These are phyloP conservation scores for Termitomyces sp. DNA, from an alignment of 768 basidiomycete species.

Conservation along the genomic window DNA sequence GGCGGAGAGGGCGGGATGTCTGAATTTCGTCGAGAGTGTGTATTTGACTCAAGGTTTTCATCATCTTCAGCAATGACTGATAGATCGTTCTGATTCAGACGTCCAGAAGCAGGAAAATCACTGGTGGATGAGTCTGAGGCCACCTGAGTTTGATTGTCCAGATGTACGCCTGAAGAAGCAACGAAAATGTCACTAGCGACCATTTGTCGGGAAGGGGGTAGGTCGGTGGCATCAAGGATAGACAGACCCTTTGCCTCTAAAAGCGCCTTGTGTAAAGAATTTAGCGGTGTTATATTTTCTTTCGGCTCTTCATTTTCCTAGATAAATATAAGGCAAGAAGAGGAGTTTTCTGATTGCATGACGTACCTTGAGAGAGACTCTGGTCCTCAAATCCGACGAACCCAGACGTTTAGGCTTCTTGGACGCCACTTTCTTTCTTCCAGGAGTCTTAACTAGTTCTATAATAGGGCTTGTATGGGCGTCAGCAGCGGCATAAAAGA, in stretches of 20 bases:
- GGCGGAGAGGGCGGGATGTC: not conserved
- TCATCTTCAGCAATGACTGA: constrained; percentile 76
- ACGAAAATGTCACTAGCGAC: not conserved
- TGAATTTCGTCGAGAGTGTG: not conserved
- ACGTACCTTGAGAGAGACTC: constrained; percentile 43
- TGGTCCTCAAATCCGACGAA: constrained; percentile 41
- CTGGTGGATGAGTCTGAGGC: not conserved
- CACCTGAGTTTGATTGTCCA: not conserved
- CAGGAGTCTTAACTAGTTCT: constrained; percentile 82
- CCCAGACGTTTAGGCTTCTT: constrained; percentile 42
- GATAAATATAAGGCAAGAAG: not conserved
- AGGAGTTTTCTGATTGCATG: not conserved
- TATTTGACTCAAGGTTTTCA: constrained; percentile 45
- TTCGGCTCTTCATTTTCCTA: constrained; percentile 32
- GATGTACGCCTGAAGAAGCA: not conserved
- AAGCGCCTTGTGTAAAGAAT: constrained; percentile 45
- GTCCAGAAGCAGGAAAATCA: constrained; percentile 7
- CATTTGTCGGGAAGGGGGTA: not conserved
- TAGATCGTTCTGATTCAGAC: constrained; percentile 39
- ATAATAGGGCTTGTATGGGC: constrained; percentile 54
- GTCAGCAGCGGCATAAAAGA: not conserved
- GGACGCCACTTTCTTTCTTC: constrained; percentile 57
- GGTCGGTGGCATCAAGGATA: not conserved
- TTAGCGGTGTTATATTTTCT: constrained; percentile 39
- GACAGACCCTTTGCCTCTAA: constrained; percentile 26